Percentiles rank a stretch among this genome's conserved stretches.
Conservation (phyloP, 2,329 filamentous ascomycete species). For the Thermothelomyces thermophilus region DNA sequence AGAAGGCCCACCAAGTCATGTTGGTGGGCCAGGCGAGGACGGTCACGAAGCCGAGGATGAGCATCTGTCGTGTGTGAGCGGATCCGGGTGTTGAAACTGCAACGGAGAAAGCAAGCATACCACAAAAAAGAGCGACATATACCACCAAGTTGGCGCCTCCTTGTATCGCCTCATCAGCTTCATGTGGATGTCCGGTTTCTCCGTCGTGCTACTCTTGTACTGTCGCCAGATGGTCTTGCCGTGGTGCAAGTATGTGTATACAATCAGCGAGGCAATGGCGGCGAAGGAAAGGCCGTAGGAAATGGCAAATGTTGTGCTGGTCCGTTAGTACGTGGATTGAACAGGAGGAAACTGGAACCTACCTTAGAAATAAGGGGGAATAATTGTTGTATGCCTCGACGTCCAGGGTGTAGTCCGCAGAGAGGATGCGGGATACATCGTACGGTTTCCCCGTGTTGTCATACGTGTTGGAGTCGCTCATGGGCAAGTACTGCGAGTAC, state of each 20-base stretch:
- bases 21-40: slow-evolving; percentile 59
- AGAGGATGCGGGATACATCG: slow-evolving; percentile 58
- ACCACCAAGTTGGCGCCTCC: slow-evolving; percentile 60
- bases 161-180: slow-evolving; percentile 57
- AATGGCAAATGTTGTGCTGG: slow-evolving; percentile 63
- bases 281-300: slow-evolving; percentile 68
- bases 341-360: slow-evolving; percentile 1
- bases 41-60: slow-evolving; percentile 47
- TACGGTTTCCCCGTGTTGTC: slow-evolving; percentile 62
- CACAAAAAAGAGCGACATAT: slow-evolving; percentile 48
- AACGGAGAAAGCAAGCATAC: slow-evolving; percentile 34
- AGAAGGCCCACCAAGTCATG: slow-evolving; percentile 65
- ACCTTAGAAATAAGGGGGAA: slow-evolving; percentile 60
- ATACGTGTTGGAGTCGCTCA: slow-evolving; percentile 63
- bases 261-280: slow-evolving; percentile 60
- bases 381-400: slow-evolving; percentile 58
- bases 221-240: slow-evolving; percentile 60
- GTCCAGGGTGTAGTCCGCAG: slow-evolving; percentile 55
- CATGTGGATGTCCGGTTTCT: slow-evolving; percentile 59
- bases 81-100: not conserved
- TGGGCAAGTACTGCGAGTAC: slow-evolving; percentile 59
- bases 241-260: slow-evolving; percentile 62
- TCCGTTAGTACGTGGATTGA: not conserved
- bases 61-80: slow-evolving; percentile 34
- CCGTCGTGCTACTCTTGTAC: slow-evolving; percentile 50